These are phyloP conservation scores for Stentor coeruleus DNA, from an alignment of 73 alveolate species.

Conservation along the genomic window DNA sequence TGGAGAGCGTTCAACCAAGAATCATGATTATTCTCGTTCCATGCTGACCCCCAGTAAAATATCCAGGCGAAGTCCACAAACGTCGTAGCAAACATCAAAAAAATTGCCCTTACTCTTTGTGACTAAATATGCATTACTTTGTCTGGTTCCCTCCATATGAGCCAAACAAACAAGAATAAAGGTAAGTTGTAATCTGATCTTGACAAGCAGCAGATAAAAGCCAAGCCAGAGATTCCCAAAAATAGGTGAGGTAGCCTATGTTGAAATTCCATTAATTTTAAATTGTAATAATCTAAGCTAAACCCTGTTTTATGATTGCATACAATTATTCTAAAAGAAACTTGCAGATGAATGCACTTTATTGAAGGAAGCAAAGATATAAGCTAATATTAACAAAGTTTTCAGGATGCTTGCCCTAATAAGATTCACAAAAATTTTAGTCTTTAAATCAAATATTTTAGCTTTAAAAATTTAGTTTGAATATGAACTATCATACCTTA, in stretches of 20 bases:
- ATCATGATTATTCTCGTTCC: not conserved
- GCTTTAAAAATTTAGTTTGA: too few species aligned
- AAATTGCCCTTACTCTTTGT: not conserved
- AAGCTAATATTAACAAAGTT: too few species aligned
- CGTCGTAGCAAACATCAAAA: not conserved
- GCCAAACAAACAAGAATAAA: not conserved
- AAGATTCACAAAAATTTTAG: too few species aligned
- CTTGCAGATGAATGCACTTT: too few species aligned
- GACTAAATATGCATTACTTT: not conserved
- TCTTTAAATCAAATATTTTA: too few species aligned
- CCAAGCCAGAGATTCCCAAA: conserved; percentile 14
- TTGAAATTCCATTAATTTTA: conserved; percentile 7
- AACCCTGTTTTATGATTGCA: too few species aligned
- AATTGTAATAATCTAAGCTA: too few species aligned
- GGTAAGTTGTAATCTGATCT: conserved; percentile 19
- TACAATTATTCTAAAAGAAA: too few species aligned
- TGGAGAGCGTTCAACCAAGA: not conserved
- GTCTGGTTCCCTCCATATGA: not conserved
- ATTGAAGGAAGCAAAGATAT: too few species aligned
- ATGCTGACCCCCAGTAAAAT: conserved; percentile 24
- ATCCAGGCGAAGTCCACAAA: conserved; percentile 17
- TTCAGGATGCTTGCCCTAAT: too few species aligned
- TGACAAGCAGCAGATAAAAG: conserved; percentile 9
- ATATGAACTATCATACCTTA: too few species aligned
- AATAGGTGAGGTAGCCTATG: not conserved